Evolutionary conservation across 345 rosid species (phyloP).

Genomic region (Leavenworthia alabamica): DNA sequence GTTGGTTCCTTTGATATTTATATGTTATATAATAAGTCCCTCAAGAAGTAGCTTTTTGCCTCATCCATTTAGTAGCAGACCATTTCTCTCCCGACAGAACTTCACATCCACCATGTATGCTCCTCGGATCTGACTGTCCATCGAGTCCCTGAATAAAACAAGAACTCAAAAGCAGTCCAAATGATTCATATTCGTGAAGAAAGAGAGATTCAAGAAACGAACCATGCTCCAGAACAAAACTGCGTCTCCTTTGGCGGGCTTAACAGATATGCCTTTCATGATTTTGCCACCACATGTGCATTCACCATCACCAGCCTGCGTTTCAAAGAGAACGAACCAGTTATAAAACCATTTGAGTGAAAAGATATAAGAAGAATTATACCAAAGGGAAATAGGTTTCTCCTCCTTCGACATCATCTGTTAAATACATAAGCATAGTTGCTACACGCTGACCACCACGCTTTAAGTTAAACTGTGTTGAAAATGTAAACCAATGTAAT

Average conservation of each 20-base stretch:
- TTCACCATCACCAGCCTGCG: constrained; percentile 81
- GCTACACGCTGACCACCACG: constrained; percentile 94
- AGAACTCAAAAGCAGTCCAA: background rate
- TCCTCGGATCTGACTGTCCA: constrained; percentile 74
- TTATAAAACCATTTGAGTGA: background rate
- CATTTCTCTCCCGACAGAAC: constrained; percentile 82
- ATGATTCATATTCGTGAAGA: background rate
- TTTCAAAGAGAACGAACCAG: background rate
- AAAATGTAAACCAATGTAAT: background rate
- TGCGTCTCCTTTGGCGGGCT: constrained; percentile 84
- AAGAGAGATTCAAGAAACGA: constrained; percentile 30
- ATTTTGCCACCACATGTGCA: constrained; percentile 83
- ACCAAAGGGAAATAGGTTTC: constrained; percentile 96
- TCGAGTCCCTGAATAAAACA: constrained; percentile 54
- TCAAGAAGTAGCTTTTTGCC: constrained; percentile 56
- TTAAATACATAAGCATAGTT: constrained; percentile 90
- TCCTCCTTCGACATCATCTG: constrained; percentile 86
- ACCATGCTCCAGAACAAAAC: constrained; percentile 99
- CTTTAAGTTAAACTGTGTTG: constrained; percentile 67
- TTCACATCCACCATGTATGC: constrained; percentile 93
- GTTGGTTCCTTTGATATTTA: background rate
- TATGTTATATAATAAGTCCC: background rate
- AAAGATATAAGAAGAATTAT: constrained; percentile 13
- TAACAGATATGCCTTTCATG: constrained; percentile 71
- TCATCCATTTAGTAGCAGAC: constrained; percentile 99